Base-by-base conservation (phyloP, 352 stramenopile genomes). In the Globisporangium parvum region DNA sequence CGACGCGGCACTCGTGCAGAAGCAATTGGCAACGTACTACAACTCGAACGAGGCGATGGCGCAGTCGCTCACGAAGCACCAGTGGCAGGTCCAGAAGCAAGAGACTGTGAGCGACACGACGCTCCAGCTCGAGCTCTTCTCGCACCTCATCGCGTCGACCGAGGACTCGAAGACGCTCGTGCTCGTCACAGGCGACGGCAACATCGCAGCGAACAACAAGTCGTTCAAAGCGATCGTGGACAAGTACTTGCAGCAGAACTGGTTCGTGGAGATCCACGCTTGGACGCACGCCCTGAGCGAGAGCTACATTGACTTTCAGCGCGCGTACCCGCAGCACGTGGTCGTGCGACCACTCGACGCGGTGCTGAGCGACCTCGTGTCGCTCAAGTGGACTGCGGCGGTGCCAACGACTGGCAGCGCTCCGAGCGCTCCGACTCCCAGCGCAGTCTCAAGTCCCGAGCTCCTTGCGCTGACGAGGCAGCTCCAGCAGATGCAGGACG, bases 121-220 rank as follows among this genome's bases (percentile, higher is more conserved):
- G 26, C 57, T 75, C 52, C 71, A 75, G 53, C 65, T 69, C 42
- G 59, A 69, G 58, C 52, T 78, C 11, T 39, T 73, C 26, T 58
- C 67, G 39, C 48, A 66, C 15, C 56, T 68, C 48, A 45, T 60
- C 14, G 66, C 57, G 28, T 68, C 60, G 55, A 67, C 14, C 46
- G 68, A n/a, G n/a, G n/a, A n/a, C n/a, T 55, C 57, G n/a, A 78
- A 73, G 53, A 75, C 67, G 5, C 62, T 79, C 8, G 67, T 75
- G 59, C 53, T 75, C 3, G 70, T 79, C 15, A 79, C 70, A 21
- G 67, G 67, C 18, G 70, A 73, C 44, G 64, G 67, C 24, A 71
- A 67, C 20, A 54, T 68, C 17, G 62, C 65, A n/a, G 50, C 60
- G 6, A 75, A 71, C n/a, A 63, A 65, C n/a, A 64, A 64, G 33